These are phyloP conservation scores for Strobilomyces confusus DNA, from an alignment of 768 basidiomycete species.

Conservation along the genomic window DNA sequence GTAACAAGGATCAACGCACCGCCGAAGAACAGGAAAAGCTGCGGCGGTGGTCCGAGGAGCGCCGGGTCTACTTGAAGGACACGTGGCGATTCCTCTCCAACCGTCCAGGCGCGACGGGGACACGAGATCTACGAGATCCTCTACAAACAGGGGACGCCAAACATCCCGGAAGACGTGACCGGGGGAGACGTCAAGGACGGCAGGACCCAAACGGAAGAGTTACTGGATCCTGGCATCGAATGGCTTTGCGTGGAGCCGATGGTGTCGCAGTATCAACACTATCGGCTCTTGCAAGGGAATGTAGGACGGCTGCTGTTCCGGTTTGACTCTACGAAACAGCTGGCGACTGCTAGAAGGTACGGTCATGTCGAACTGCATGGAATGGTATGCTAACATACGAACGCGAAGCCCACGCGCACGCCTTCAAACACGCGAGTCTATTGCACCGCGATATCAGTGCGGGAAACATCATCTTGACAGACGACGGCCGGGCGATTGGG, in stretches of 20 bases:
- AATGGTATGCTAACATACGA: background rate
- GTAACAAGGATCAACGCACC: too few relatives aligned
- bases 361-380: too few relatives aligned
- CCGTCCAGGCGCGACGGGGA: background rate
- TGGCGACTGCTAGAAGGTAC: background rate
- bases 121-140: conserved; percentile 6
- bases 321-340: background rate
- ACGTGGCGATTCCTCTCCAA: conserved; percentile 1
- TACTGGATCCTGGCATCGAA: background rate
- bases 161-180: background rate
- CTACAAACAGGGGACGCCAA: background rate
- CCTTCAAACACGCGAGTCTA: conserved; percentile 9
- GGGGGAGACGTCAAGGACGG: background rate
- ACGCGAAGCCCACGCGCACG: conserved; percentile 19
- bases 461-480: conserved; percentile 22
- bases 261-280: background rate
- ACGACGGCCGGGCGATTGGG: conserved; percentile 26
- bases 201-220: background rate
- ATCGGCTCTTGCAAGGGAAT: background rate
- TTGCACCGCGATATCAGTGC: conserved; percentile 30
- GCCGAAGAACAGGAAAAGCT: background rate
- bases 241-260: background rate
- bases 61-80: conserved; percentile 2
- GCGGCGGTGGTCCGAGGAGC: too few relatives aligned
- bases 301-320: background rate